Evolutionary conservation across 768 basidiomycete genomes (phyloP).

Genomic region (Calocybe cyanea): DNA sequence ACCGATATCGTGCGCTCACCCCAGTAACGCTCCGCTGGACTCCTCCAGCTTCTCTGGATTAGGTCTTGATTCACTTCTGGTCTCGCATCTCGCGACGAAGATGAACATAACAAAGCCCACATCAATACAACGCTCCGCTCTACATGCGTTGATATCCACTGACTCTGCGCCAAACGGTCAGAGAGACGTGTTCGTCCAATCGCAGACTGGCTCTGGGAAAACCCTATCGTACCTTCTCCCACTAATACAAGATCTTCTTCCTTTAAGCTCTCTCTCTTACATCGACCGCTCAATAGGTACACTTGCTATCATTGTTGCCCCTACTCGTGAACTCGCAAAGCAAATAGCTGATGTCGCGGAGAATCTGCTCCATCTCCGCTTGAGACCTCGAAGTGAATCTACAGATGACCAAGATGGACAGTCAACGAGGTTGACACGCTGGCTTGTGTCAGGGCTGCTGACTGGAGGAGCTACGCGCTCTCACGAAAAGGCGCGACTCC

Average conservation of each 20-base stretch:
- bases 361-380: conserved; percentile 69
- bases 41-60: conserved; percentile 79
- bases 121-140: conserved; percentile 80
- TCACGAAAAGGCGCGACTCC: conserved; percentile 93
- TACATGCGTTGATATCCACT: conserved; percentile 46
- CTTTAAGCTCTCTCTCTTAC: conserved; percentile 83
- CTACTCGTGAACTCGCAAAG: conserved; percentile 93
- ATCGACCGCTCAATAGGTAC: conserved; percentile 96
- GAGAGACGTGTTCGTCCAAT: conserved; percentile 89
- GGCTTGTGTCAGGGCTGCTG: conserved; percentile 90
- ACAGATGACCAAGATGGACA: conserved; percentile 43
- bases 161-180: conserved; percentile 31
- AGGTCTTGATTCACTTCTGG: conserved; percentile 78
- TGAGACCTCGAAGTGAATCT: conserved; percentile 53
- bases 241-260: conserved; percentile 91
- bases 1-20: conserved; percentile 31
- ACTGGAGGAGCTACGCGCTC: conserved; percentile 91
- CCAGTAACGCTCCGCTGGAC: conserved; percentile 85
- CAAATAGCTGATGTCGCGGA: conserved; percentile 97
- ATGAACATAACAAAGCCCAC: conserved; percentile 86
- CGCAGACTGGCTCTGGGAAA: conserved; percentile 97
- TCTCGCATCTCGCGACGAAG: conserved; percentile 72
- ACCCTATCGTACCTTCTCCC: conserved; percentile 92
- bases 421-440: conserved; percentile 64
- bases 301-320: conserved; percentile 89